These are phyloP conservation scores for Alisma plantagoaquatica DNA, from an alignment of 106 monocot species.

Conservation along the genomic window DNA sequence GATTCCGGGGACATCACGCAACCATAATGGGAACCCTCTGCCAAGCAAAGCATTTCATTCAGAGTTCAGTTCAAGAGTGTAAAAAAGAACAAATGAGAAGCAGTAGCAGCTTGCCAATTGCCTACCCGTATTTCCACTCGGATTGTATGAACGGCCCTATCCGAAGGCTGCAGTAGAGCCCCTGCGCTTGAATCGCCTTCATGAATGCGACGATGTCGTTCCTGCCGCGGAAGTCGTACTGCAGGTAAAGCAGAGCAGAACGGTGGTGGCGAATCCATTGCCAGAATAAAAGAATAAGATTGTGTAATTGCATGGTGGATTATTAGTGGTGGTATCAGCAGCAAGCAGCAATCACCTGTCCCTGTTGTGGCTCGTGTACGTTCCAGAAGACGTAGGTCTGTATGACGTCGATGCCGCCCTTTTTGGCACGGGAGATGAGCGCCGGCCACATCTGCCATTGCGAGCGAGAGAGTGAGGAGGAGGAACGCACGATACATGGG, in stretches of 20 bases:
- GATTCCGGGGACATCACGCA: constrained; percentile 50
- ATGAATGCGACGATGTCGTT: constrained; percentile 59
- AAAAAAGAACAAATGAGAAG: no score
- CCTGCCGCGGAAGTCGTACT: constrained; percentile 68
- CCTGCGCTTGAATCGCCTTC: constrained; percentile 37
- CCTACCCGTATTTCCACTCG: constrained; percentile 75
- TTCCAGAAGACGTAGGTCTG: constrained; percentile 82
- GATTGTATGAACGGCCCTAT: constrained; percentile 70
- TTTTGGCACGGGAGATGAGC: constrained; percentile 49
- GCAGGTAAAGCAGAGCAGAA: neutral
- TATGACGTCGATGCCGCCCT: constrained; percentile 69
- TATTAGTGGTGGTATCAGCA: no score
- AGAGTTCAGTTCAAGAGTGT: no score
- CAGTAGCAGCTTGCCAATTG: no score
- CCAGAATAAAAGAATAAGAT: no score
- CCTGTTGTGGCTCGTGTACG: constrained; percentile 71
- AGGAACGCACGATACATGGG: no score
- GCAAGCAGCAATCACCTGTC: constrained; percentile 49
- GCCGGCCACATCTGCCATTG: constrained; percentile 71
- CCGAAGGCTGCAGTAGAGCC: constrained; percentile 57
- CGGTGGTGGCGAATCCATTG: no score
- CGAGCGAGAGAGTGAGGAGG: no score
- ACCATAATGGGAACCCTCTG: constrained; percentile 74
- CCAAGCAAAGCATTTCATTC: neutral
- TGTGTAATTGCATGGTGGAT: no score